Evolutionary conservation across 192 early-diverging fungal genomes (phyloP), one percentile per base, ranked within the genome.

Genomic region (Fimicolochytrium jonesii): DNA sequence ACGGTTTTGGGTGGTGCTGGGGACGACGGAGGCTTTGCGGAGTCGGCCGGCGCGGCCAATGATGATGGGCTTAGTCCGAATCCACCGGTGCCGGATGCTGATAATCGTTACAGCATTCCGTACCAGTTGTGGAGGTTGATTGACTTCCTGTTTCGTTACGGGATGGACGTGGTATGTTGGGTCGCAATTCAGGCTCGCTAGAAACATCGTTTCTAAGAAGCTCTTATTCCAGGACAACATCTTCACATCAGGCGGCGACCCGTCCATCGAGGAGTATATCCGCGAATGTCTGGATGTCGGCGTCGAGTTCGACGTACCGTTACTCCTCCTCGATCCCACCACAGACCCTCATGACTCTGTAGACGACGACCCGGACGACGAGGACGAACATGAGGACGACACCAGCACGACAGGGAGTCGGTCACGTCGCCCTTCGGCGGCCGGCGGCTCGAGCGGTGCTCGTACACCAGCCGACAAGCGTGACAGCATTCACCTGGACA

Each of bases 221-320:
- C 52, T 44, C 68, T 48, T 57, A 31, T 63, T 7, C 26, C 61
- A 88, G 86, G 80, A 87, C 48, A 76, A 81, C 28, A 60, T 91
- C 30, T 91, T 91, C 59, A 59, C 78, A 32, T 63, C 68, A 7
- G 63, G 67, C 23, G 90, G 90, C 23, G 88, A 94, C 64, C 73
- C 72, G 9, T 49, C 64, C 0, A 68, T 90, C 2, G 80, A 78
- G 26, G 71, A 78, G 13, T 85, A 87, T 59, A 85, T 93, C 25
- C 77, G 81, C 7, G 84, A 93, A 34, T 93, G 88, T 41, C 71
- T 97, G n/a, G 91, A 94, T 52, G 77, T 80, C 0, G 91, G 88
- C 9, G 72, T 69, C 25, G 81, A 82, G 18, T 89, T 88, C 53
- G 87, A 89, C 57, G 17, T 80, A 28, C 61, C 68, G 17, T 41